phyloP scores from a whole-genome alignment of 192 early-diverging fungal species.

The Backusella macrospora region DNA sequence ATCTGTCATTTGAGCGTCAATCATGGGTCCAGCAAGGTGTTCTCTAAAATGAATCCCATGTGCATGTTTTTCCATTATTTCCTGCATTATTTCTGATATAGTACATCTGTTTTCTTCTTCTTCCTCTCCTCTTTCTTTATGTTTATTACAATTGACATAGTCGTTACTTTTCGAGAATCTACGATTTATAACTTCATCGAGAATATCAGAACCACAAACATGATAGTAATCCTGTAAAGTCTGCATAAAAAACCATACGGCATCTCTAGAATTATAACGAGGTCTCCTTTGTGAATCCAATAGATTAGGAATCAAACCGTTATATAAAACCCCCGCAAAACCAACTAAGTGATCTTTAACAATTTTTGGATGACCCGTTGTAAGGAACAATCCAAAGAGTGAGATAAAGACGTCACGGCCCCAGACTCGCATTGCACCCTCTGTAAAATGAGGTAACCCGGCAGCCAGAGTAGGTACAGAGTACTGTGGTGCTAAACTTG shows the following conservation, averaged over 20 bases:
- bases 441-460: constrained; percentile 93
- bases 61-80: constrained; percentile 91
- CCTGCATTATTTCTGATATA: constrained; percentile 85
- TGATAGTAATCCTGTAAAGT: constrained; percentile 86
- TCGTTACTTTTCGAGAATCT: constrained; percentile 79
- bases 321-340: constrained; percentile 89
- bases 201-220: constrained; percentile 72
- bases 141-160: constrained; percentile 70
- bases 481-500: constrained; percentile 73
- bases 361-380: constrained; percentile 79
- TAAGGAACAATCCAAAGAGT: constrained; percentile 79
- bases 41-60: constrained; percentile 91
- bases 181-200: constrained; percentile 71
- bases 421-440: constrained; percentile 92
- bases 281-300: constrained; percentile 83
- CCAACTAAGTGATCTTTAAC: constrained; percentile 85
- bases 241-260: constrained; percentile 94
- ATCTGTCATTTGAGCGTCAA: constrained; percentile 92
- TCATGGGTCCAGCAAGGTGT: constrained; percentile 84
- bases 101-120: constrained; percentile 67
- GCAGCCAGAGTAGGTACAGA: constrained; percentile 77
- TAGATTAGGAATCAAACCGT: constrained; percentile 96
- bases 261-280: constrained; percentile 96
- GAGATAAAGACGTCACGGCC: constrained; percentile 97
- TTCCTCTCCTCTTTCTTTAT: constrained; percentile 50